Conservation (phyloP, 305 asterid species). For the Withania somnifera region DNA sequence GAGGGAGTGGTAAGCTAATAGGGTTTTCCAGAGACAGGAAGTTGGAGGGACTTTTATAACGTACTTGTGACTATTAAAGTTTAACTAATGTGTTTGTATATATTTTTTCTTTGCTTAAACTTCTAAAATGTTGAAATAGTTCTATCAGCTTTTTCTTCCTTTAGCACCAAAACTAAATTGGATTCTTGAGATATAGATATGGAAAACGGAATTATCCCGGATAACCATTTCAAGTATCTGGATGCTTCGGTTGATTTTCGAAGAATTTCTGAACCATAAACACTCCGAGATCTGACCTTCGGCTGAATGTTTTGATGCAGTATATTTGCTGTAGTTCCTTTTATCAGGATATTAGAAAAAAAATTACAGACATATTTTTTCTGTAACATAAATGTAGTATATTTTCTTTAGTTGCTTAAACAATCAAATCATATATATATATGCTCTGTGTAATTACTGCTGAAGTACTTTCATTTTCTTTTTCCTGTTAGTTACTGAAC, state of each 20-base stretch:
- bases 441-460: neutral
- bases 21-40: neutral
- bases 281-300: neutral
- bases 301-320: neutral
- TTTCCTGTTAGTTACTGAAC: conserved; percentile 24
- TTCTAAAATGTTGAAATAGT: neutral
- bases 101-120: neutral
- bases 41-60: neutral
- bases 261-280: neutral
- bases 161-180: neutral
- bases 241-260: neutral
- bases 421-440: neutral
- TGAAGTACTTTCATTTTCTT: neutral
- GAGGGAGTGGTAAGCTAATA: neutral
- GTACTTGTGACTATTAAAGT: neutral
- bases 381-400: neutral
- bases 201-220: neutral
- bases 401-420: neutral
- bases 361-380: neutral
- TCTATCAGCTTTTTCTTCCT: neutral
- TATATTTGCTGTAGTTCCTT: neutral
- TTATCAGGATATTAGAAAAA: neutral
- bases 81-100: neutral
- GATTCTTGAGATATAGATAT: neutral
- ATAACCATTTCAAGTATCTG: neutral